phyloP scores from a whole-genome alignment of 2,329 filamentous ascomycete genomes.

The Ceratocystis colombiana region DNA sequence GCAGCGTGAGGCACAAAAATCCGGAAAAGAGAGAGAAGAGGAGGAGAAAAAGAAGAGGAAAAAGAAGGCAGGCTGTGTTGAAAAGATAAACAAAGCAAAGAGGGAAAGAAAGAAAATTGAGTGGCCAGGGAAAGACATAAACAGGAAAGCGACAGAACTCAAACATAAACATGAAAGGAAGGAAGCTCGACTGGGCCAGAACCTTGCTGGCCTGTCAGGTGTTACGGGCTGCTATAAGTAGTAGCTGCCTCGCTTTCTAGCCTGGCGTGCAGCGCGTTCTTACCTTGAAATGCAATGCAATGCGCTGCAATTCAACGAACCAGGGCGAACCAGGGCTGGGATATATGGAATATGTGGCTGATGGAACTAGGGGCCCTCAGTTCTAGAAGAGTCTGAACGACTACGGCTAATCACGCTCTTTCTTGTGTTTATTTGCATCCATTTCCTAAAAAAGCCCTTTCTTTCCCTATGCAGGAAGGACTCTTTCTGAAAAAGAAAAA shows the following conservation, averaged over 20 bases:
- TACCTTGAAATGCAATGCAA: conserved; percentile 12
- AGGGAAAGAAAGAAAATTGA: conserved; percentile 17
- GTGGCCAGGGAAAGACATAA: conserved; percentile 12
- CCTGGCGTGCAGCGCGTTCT: conserved; percentile 14
- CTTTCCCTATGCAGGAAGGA: not conserved
- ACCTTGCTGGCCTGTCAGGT: conserved; percentile 2
- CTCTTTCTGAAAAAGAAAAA: not conserved
- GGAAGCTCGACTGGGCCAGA: not conserved
- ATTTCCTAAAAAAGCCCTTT: not conserved
- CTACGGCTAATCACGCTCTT: not conserved
- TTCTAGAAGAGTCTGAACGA: not conserved
- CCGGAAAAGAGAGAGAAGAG: conserved; percentile 20
- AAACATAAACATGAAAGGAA: conserved; percentile 12
- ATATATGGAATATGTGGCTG: not conserved
- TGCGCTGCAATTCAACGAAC: conserved; percentile 9
- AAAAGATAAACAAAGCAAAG: conserved; percentile 13
- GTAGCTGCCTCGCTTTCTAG: conserved; percentile 6
- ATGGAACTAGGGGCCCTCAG: not conserved
- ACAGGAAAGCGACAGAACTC: conserved; percentile 1
- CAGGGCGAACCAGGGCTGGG: not conserved
- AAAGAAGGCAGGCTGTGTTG: conserved; percentile 14
- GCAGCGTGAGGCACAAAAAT: conserved; percentile 22
- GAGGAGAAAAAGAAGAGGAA: conserved; percentile 26
- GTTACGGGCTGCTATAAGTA: conserved; percentile 11
- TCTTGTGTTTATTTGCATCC: no score